Base-by-base conservation (phyloP, 2,329 filamentous ascomycete species). In the Claviceps purpurea region DNA sequence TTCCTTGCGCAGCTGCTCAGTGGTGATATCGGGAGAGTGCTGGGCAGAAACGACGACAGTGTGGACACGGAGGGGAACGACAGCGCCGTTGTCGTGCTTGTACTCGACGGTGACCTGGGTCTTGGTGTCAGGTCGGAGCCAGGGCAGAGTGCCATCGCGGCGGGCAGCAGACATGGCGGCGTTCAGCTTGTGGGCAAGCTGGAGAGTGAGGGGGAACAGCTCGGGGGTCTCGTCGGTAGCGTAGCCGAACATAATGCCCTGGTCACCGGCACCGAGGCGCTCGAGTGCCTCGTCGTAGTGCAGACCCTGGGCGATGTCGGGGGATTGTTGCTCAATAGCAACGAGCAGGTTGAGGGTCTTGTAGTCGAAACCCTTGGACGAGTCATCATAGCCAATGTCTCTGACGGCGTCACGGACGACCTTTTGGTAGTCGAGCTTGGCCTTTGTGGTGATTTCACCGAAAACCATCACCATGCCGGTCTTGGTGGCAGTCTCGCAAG, bases 161-260 rank as follows among this genome's bases (percentile, higher is more conserved):
- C 91, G 88, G 67, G 91, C 89, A 63, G 84, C 79, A 59, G 83
- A 87, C 90, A 98, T 95, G 71, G 89, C 89, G 68, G 84, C 79
- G 77, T 98, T 98, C 64, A 98, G 87, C 80, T 90, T 89, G 83
- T 98, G 93, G 66, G 93, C 86, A 67, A 97, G 83, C 65, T 91
- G 81, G 62, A 97, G 80, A 65, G 91, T 97, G 66, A 98, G 79
- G 61, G 93, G 93, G 70, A 97, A 87, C 63, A 95, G 82, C 78
- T 98, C 93, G 57, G 91, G 90, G 64, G 93, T 97, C 82, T 98
- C 93, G 67, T 98, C 93, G 65, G 93, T 95, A 72, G 93, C 93
- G 81, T 98, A 98, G 65, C 93, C 93, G 74, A 98, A 98, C 93
- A 98, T 98, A 80, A 98, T 96, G 79, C 93, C 93, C 80, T 98